Percentiles rank a stretch among this genome's conserved stretches.
Conservation (phyloP, 805 yeast genomes). For the Lipomyces starkeyi region DNA sequence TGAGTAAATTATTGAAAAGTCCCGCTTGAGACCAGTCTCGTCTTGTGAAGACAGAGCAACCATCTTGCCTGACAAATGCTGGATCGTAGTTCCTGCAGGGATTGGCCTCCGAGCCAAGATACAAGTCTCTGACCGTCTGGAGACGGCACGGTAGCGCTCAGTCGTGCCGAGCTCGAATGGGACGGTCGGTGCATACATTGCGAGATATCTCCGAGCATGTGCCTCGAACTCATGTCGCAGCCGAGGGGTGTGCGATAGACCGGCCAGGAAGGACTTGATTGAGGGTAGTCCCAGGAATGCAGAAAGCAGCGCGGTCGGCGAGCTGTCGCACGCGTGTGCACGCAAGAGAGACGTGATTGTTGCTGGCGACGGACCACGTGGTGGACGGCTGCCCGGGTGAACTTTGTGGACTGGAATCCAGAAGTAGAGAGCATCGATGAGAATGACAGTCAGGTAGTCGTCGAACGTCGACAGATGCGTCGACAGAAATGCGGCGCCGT, state of each 20-base stretch:
- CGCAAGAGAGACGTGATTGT: slow-evolving; percentile 19
- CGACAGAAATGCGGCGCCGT: slow-evolving; percentile 16
- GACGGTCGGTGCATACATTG: slow-evolving; percentile 48
- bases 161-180: slow-evolving; percentile 54
- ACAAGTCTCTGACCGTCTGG: slow-evolving; percentile 48
- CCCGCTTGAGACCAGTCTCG: slow-evolving; percentile 46
- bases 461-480: slow-evolving; percentile 30
- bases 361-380: slow-evolving; percentile 23
- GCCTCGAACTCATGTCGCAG: slow-evolving; percentile 46
- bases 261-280: slow-evolving; percentile 20
- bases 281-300: slow-evolving; percentile 19
- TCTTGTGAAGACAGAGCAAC: slow-evolving; percentile 48
- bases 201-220: slow-evolving; percentile 50
- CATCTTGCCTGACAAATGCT: slow-evolving; percentile 49
- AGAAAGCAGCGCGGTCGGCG: slow-evolving; percentile 10
- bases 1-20: slow-evolving; percentile 53
- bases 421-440: slow-evolving; percentile 32
- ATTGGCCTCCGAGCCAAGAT: slow-evolving; percentile 48
- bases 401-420: slow-evolving; percentile 35
- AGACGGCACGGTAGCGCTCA: slow-evolving; percentile 49
- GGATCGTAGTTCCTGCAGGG: slow-evolving; percentile 46
- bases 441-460: slow-evolving; percentile 31
- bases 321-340: background rate
- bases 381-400: slow-evolving; percentile 26
- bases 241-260: slow-evolving; percentile 14